Percentiles rank a stretch among this genome's conserved stretches.
These are phyloP conservation scores for Cotoneaster glaucophyllus DNA, from an alignment of 306 rosid genomes.

Conservation along the genomic window DNA sequence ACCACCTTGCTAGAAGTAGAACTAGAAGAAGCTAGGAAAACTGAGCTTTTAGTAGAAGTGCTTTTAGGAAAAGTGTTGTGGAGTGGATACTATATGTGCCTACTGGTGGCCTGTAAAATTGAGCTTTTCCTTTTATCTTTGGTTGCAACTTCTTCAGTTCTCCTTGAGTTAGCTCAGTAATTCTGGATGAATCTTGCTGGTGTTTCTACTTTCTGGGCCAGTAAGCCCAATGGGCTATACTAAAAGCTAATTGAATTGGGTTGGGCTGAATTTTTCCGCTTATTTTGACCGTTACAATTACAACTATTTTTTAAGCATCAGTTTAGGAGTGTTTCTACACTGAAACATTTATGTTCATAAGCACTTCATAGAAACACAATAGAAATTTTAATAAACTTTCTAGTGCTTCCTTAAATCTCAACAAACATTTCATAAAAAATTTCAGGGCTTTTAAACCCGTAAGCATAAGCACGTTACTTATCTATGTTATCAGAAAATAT, in stretches of 20 bases:
- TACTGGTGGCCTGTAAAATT: neutral
- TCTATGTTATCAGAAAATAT: too few species aligned
- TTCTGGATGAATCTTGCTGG: neutral
- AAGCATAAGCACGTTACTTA: too few species aligned
- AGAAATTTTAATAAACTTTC: too few species aligned
- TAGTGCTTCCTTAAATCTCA: neutral
- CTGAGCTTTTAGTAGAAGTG: neutral
- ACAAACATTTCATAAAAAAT: too few species aligned
- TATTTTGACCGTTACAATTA: too few species aligned
- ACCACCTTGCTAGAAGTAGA: neutral
- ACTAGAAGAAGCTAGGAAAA: neutral
- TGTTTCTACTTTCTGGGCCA: neutral
- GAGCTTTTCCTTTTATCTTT: neutral
- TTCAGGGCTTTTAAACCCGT: neutral
- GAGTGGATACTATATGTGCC: neutral
- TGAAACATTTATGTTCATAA: too few species aligned
- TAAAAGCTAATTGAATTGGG: too few species aligned
- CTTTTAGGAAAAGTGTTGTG: neutral
- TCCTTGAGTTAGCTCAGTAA: neutral
- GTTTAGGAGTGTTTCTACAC: too few species aligned
- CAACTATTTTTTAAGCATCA: too few species aligned
- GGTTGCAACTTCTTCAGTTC: neutral
- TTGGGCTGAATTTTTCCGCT: neutral
- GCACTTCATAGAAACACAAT: neutral
- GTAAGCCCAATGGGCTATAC: neutral